A percentile compares a stretch with the other conserved stretches of the same genome.
Conservation (phyloP, 257 asterid species). For the Fraxinus quadrangulata region DNA sequence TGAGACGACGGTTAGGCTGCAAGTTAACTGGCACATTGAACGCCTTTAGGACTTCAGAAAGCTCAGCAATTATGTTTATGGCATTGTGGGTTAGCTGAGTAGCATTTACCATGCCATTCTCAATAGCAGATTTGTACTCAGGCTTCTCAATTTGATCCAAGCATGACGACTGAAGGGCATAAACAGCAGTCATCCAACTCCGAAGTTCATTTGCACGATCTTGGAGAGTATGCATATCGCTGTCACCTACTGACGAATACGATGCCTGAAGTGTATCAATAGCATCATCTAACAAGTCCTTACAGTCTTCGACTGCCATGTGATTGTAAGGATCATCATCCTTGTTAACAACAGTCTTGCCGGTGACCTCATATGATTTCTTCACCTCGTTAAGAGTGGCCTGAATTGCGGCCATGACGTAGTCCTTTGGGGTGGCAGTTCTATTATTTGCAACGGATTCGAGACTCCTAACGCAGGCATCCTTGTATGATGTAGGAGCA, state of each 20-base stretch:
- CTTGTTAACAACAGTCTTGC: constrained; percentile 30
- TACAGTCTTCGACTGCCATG: constrained; percentile 61
- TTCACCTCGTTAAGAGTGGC: constrained; percentile 43
- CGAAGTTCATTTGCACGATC: constrained; percentile 30
- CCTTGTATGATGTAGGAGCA: constrained; percentile 47
- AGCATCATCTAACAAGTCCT: constrained; percentile 49
- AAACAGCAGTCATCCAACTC: constrained; percentile 43
- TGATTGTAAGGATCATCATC: constrained; percentile 37
- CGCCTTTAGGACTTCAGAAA: constrained; percentile 38
- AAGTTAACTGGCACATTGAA: constrained; percentile 29
- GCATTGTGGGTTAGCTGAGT: constrained; percentile 71
- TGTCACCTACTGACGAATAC: constrained; percentile 32
- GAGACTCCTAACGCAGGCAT: constrained; percentile 49
- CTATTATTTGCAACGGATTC: constrained; percentile 44
- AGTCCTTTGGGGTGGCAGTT: constrained; percentile 57
- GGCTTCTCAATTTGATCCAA: constrained; percentile 35
- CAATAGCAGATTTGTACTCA: constrained; percentile 30
- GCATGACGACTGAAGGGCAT: constrained; percentile 40
- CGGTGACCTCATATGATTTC: constrained; percentile 34
- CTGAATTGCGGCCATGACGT: constrained; percentile 44
- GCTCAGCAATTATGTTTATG: constrained; percentile 49
- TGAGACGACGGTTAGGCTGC: constrained; percentile 31
- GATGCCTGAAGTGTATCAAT: constrained; percentile 46
- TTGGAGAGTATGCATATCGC: constrained; percentile 32
- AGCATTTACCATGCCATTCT: constrained; percentile 37